A percentile compares a stretch with the other conserved stretches of the same genome.
Conservation (phyloP, 2,329 filamentous ascomycete species). For the Colletotrichum sp. region DNA sequence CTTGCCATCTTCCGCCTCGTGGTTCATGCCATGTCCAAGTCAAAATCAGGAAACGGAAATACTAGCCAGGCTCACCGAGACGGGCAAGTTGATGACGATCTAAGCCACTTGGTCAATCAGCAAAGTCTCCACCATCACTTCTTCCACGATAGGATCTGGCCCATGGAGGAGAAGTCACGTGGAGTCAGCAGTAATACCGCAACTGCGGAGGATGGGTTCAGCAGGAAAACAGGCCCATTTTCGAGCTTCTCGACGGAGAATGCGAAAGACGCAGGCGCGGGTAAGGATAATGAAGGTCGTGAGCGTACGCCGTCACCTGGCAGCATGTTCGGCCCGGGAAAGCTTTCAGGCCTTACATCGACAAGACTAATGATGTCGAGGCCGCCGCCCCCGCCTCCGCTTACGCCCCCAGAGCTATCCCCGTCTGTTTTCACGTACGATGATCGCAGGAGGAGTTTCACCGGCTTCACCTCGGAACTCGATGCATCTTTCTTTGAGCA, state of each 20-base stretch:
- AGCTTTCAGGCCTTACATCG: slow-evolving; percentile 7
- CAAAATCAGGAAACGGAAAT: not conserved
- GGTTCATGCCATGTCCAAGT: not conserved
- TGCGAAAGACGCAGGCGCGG: not conserved
- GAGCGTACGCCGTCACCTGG: not conserved
- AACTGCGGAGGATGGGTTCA: not conserved
- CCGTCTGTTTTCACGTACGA: slow-evolving; percentile 48
- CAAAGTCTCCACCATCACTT: slow-evolving; percentile 19
- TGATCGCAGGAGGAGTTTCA: slow-evolving; percentile 37
- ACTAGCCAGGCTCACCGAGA: not conserved
- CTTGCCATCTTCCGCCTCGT: slow-evolving; percentile 31
- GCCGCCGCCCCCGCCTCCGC: slow-evolving; percentile 50
- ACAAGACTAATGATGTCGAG: slow-evolving; percentile 32
- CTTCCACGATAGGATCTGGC: not conserved
- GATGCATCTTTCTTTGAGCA: slow-evolving; percentile 51
- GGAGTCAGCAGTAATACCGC: slow-evolving; percentile 28
- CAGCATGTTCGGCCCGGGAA: not conserved
- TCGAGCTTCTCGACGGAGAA: not conserved
- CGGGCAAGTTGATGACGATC: not conserved
- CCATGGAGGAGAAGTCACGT: slow-evolving; percentile 33
- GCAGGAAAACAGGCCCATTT: not conserved
- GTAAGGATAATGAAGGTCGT: not conserved
- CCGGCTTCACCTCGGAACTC: slow-evolving; percentile 36
- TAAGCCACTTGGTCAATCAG: slow-evolving; percentile 4
- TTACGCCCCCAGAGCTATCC: slow-evolving; percentile 53